Evolutionary conservation across 345 rosid species (phyloP).

Genomic region (Pistacia vera): DNA sequence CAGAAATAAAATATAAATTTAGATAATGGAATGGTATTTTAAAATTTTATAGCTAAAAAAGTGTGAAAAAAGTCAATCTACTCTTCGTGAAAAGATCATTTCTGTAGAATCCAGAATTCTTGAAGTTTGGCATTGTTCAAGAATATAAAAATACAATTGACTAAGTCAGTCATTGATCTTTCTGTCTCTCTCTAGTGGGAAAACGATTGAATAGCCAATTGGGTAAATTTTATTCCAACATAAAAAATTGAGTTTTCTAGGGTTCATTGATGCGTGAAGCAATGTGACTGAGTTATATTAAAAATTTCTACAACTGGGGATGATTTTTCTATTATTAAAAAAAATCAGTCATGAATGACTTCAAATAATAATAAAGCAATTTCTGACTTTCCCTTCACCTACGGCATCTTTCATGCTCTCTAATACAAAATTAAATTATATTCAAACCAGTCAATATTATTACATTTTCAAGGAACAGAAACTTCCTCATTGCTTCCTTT

Average conservation of each 20-base stretch:
- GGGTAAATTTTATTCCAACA: not conserved
- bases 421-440: too few relatives aligned
- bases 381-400: constrained; percentile 38
- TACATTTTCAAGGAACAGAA: constrained; percentile 25
- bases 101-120: not conserved
- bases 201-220: constrained; percentile 6
- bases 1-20: too few relatives aligned
- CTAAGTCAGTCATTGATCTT: constrained; percentile 18
- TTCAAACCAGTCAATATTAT: not conserved
- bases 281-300: constrained; percentile 10
- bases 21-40: too few relatives aligned
- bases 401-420: constrained; percentile 37
- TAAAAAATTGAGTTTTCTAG: constrained; percentile 1
- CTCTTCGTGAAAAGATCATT: not conserved
- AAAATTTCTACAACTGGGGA: not conserved
- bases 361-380: not conserved
- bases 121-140: not conserved
- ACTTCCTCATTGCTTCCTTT: constrained; percentile 29
- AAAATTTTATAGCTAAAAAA: too few relatives aligned
- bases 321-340: not conserved
- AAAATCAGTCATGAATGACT: constrained; percentile 9
- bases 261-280: constrained; percentile 39
- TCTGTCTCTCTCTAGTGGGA: not conserved
- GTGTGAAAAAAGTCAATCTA: too few relatives aligned
- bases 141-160: constrained; percentile 1